Base-by-base conservation (phyloP, 805 yeast genomes). In the Brettanomyces bruxellensis region DNA sequence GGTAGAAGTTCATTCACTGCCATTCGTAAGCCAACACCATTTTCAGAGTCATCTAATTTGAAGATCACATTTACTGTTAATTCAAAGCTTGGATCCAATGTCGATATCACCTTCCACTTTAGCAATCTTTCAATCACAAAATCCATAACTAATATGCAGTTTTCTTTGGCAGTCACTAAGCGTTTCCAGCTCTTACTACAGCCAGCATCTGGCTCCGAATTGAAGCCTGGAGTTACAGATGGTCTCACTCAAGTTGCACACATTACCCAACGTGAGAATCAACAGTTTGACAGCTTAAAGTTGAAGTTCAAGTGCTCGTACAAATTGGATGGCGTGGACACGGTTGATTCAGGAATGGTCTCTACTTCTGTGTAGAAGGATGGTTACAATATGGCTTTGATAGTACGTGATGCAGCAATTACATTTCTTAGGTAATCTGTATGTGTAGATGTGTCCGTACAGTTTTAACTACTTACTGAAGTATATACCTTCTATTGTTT, bases 261-360 rank as follows among this genome's bases (percentile, higher is more conserved):
- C 28, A 52, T 62, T 44, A 49, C 47, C 40, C 52, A 51, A 45
- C 53, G 51, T 44, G 46, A 48, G 25, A 52, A 55, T 13, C 41
- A 51, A 41, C 12, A 36, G 37, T 49, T 46, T 38, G 38, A 43
- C 11, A 28, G 32, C 32, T 28, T 28, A 3, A 28, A 28, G 32
- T 28, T 28, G 11, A 28, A 28, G 3, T 28, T 91, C 91, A 85
- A 82, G 60, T 71, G 76, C 18, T 73, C 75, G 47, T 87, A 78
- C 60, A 54, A 55, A 7, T 56, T 71, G 9, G 75, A 73, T 47
- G 78, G 80, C 13, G 58, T 61, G 14, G 62, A 64, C 5, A 63
- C 63, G 23, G 81, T 75, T 54, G 85, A 81, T 51, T 71, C 79
- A 6, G 86, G 88, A 4, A 79, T 82, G 32, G 69, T 66, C 5